Percentiles rank a stretch among this genome's conserved stretches.
phyloP scores from a whole-genome alignment of 2,329 filamentous ascomycete species.

The Geosmithia putterillii region DNA sequence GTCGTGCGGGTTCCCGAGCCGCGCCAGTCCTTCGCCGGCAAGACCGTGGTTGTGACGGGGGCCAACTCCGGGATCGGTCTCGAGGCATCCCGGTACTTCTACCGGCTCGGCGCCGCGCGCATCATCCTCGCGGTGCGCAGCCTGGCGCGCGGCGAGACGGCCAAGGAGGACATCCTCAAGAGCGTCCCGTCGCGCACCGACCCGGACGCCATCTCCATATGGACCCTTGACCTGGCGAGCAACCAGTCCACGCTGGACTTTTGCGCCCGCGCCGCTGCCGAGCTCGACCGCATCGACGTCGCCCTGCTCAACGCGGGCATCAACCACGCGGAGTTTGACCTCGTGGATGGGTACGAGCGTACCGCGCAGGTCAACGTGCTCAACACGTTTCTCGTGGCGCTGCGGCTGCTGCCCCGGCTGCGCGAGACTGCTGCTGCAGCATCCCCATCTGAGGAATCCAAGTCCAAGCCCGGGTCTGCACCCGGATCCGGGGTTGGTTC shows the following conservation, averaged over 20 bases:
- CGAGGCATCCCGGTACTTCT: constrained; percentile 26
- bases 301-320: neutral
- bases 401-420: neutral
- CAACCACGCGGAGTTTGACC: neutral
- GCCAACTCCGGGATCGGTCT: constrained; percentile 30
- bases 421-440: neutral
- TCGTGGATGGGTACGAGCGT: neutral
- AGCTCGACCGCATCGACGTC: neutral
- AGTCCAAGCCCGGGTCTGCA: too few relatives aligned
- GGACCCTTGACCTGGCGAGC: constrained; percentile 27
- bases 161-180: constrained; percentile 16
- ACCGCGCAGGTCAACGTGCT: neutral
- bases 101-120: constrained; percentile 18
- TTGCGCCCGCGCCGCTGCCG: constrained; percentile 13
- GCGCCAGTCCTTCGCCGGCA: constrained; percentile 10
- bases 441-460: too few relatives aligned
- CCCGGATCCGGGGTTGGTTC: too few relatives aligned
- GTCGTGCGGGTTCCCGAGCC: neutral
- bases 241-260: constrained; percentile 30
- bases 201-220: constrained; percentile 23
- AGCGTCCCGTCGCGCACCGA: constrained; percentile 9
- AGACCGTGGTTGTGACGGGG: constrained; percentile 31
- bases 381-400: neutral
- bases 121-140: constrained; percentile 30
- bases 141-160: constrained; percentile 21